phyloP scores from a whole-genome alignment of 345 rosid species.

The Pistacia vera region DNA sequence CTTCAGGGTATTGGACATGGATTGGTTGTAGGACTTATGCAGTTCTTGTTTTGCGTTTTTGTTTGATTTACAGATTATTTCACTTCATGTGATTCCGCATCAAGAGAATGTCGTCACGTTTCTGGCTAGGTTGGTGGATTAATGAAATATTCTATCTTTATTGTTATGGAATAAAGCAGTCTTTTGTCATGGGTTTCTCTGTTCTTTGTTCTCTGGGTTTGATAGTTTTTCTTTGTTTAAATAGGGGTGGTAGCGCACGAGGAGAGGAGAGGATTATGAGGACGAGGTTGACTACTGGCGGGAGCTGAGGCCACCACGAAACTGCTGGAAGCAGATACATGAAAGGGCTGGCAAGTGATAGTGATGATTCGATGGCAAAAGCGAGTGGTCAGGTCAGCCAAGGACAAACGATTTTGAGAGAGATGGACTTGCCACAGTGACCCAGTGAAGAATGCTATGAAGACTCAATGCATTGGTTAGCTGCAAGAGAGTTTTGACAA shows the following conservation, averaged over 20 bases:
- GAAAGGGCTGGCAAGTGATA: slow-evolving; percentile 54
- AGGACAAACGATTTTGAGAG: slow-evolving; percentile 91
- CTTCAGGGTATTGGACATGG: no score
- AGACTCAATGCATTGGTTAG: slow-evolving; percentile 96
- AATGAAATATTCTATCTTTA: no score
- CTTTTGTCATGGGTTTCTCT: not conserved
- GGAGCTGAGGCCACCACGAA: slow-evolving; percentile 36
- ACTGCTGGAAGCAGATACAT: slow-evolving; percentile 55
- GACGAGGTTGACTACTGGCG: slow-evolving; percentile 47
- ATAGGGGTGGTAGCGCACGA: slow-evolving; percentile 79
- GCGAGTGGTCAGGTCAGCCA: slow-evolving; percentile 81
- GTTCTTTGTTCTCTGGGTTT: not conserved
- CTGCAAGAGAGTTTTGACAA: slow-evolving; percentile 88
- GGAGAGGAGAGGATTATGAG: slow-evolving; percentile 55
- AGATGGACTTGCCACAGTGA: slow-evolving; percentile 72
- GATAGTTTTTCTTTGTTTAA: not conserved
- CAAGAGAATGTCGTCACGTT: slow-evolving; percentile 55
- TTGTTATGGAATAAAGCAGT: not conserved
- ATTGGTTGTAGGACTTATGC: not conserved
- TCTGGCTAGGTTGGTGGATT: slow-evolving; percentile 65
- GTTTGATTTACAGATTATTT: slow-evolving; percentile 21
- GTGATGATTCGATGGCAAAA: slow-evolving; percentile 73
- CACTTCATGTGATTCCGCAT: slow-evolving; percentile 4
- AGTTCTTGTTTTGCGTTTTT: not conserved
- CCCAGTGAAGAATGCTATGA: slow-evolving; percentile 91